Base-by-base conservation (phyloP, 208 protist species). In the Cochliopodium minus region DNA sequence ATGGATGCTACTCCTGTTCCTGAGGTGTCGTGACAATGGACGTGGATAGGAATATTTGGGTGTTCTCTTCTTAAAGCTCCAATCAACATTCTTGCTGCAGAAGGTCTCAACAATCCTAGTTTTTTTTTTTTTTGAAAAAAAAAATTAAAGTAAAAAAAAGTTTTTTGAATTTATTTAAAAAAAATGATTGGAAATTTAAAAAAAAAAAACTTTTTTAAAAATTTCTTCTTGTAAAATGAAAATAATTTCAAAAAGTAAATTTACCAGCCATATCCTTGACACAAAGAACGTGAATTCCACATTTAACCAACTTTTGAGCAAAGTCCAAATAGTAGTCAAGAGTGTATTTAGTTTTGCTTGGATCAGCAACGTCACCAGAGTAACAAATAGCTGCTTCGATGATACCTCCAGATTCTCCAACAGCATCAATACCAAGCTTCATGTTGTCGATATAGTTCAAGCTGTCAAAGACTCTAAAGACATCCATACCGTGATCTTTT, bases 391-490 rank as follows among this genome's bases (percentile, higher is more conserved):
- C 62, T n/a, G 66, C 78, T 48, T 84, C 78, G 38, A 79, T 62
- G 7, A 84, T 65, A 47, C 72, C 78, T 29, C 78, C 78, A 40
- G 70, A 69, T 11, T 72, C 55, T 33, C 64, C 57, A n/a, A 71
- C 76, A 23, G 74, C 74, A 52, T 78, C 72, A 25, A 78, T 76
- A 53, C 69, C 71, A 4, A 69, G 30, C 29, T 67, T 49, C 36
- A 90, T 69, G 66, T 88, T 86, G 28, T 64, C 60, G 3, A 86
- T 33, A 67, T 85, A 83, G 60, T 90, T 90, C 39, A 91, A 71
- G 34, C 73, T 81, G 62, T 91, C 85, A 67, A 91, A 91, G 15
- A 91, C 74, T 49, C 85, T 71, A 70, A 91, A 91, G 35, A 91
- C 65, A 65, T 91, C 85, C 42, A 91, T 82, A 10, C 85, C 85